These are phyloP conservation scores for Alnus rubra DNA, from an alignment of 306 rosid genomes.

Conservation along the genomic window DNA sequence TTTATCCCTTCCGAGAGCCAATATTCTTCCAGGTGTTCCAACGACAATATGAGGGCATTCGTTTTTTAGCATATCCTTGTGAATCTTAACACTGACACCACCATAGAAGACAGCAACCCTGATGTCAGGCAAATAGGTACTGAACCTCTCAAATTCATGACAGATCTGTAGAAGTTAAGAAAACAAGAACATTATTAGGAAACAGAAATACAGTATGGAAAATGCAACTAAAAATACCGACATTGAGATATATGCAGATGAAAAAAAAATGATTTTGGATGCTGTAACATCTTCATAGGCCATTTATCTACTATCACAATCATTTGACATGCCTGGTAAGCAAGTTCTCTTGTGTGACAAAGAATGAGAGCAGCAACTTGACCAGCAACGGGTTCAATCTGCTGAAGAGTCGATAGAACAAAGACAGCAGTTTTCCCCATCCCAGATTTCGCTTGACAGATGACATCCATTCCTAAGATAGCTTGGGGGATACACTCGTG, in stretches of 20 bases:
- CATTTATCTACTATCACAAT: not conserved
- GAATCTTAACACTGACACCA: slow-evolving; percentile 65
- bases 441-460: slow-evolving; percentile 79
- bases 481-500: slow-evolving; percentile 85
- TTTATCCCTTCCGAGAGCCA: slow-evolving; percentile 65
- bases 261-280: not conserved
- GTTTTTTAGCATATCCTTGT: slow-evolving; percentile 66
- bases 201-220: not conserved
- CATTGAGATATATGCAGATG: not conserved
- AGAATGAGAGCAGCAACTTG: slow-evolving; percentile 76
- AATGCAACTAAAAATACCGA: not conserved
- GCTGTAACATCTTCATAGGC: not conserved
- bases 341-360: slow-evolving; percentile 74
- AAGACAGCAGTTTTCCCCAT: slow-evolving; percentile 81
- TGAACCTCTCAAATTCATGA: slow-evolving; percentile 74
- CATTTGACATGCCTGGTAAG: slow-evolving; percentile 55
- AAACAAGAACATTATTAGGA: not conserved
- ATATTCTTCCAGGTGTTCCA: slow-evolving; percentile 81
- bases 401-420: slow-evolving; percentile 69
- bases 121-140: slow-evolving; percentile 60
- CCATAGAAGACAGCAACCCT: slow-evolving; percentile 71
- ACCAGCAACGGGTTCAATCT: slow-evolving; percentile 72
- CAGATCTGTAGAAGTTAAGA: slow-evolving; percentile 52
- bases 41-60: slow-evolving; percentile 82
- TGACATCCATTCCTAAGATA: slow-evolving; percentile 73